A percentile compares a stretch with the other conserved stretches of the same genome.
Conservation (phyloP, 2,329 filamentous ascomycete genomes). For the Ilyonectria destructans region DNA sequence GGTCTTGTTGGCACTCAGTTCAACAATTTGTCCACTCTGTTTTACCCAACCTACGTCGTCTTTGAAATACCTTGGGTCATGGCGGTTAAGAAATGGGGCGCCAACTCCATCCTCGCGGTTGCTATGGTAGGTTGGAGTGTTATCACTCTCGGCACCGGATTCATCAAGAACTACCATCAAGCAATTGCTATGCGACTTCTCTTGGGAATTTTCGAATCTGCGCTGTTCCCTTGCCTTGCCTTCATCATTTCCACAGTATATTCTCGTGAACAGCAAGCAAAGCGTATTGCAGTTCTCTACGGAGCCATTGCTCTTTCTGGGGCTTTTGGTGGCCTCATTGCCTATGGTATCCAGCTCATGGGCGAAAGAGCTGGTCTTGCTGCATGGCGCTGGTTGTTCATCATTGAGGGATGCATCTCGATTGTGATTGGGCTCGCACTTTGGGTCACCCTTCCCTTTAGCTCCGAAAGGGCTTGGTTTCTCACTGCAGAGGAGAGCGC, state of each 20-base stretch:
- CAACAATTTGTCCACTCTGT: conserved; percentile 51
- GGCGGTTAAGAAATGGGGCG: conserved; percentile 52
- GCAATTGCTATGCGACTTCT: conserved; percentile 52
- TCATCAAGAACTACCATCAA: conserved; percentile 48
- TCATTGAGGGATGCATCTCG: conserved; percentile 60
- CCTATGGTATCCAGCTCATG: conserved; percentile 56
- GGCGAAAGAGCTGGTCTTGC: conserved; percentile 62
- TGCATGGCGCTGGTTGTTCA: conserved; percentile 69
- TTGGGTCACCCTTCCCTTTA: conserved; percentile 63
- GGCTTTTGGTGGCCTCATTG: conserved; percentile 51
- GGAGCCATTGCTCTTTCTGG: conserved; percentile 52
- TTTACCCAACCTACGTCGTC: conserved; percentile 53
- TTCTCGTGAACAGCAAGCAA: conserved; percentile 52
- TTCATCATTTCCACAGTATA: conserved; percentile 56
- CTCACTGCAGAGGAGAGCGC: conserved; percentile 59
- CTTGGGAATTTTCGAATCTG: conserved; percentile 55
- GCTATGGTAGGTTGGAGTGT: conserved; percentile 55
- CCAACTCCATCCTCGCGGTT: conserved; percentile 46
- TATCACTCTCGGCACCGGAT: conserved; percentile 52
- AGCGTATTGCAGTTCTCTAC: conserved; percentile 52
- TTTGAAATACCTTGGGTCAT: conserved; percentile 53
- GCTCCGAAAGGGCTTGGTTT: conserved; percentile 62
- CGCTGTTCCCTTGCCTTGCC: conserved; percentile 53
- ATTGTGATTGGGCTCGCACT: conserved; percentile 48
- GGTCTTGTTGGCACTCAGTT: conserved; percentile 52